A percentile compares a stretch with the other conserved stretches of the same genome.
Evolutionary conservation across 192 early-diverging fungal genomes (phyloP).

Genomic region (Funneliformis geosporum): DNA sequence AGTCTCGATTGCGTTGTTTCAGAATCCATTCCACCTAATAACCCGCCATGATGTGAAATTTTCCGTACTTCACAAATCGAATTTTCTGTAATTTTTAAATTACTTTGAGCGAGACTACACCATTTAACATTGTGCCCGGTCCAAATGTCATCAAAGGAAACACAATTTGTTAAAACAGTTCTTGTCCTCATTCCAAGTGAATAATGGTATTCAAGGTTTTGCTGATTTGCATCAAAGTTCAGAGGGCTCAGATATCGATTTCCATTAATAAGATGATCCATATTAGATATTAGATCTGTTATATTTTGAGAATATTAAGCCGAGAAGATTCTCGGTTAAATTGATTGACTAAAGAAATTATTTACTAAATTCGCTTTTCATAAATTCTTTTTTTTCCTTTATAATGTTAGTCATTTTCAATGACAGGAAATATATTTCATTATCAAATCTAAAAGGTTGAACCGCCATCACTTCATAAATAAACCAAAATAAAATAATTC

Average conservation of each 20-base stretch:
- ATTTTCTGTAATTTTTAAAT: neutral
- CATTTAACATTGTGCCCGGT: slow-evolving; percentile 22
- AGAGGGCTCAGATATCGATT: neutral
- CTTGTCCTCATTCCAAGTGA: neutral
- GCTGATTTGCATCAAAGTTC: neutral
- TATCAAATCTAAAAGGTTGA: neutral
- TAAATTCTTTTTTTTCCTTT: neutral
- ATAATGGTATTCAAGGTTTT: neutral
- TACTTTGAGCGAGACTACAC: neutral
- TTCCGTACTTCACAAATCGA: neutral
- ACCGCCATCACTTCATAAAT: neutral
- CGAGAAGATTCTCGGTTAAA: slow-evolving; percentile 23
- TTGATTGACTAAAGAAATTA: slow-evolving; percentile 6
- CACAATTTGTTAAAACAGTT: neutral
- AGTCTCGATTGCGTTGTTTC: neutral
- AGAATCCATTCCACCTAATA: slow-evolving; percentile 30
- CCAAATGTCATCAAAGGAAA: slow-evolving; percentile 14
- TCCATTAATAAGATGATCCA: neutral
- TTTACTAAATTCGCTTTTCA: neutral
- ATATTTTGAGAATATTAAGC: slow-evolving; percentile 6
- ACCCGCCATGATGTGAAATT: neutral
- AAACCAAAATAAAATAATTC: neutral
- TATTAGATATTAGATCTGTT: neutral
- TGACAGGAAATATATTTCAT: neutral
- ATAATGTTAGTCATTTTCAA: neutral